Base-by-base conservation (phyloP, 306 rosid genomes). In the Mimosa bimucronata region DNA sequence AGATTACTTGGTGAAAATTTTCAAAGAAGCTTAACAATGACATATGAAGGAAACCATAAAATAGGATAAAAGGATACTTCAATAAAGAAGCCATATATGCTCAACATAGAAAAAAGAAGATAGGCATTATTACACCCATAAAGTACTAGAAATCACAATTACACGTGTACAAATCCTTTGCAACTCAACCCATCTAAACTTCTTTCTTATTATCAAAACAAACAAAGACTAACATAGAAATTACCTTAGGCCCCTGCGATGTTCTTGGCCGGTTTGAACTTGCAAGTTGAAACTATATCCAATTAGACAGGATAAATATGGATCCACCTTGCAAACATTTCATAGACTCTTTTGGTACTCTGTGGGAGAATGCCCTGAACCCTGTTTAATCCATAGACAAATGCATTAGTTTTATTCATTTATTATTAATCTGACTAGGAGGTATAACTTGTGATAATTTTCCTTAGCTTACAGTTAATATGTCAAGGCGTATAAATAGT, bases 311-410 rank as follows among this genome's bases (percentile, higher is more conserved):
- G 67, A 78, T 53, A 69, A 69, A 38, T 52, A 40, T 68, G 69
- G 45, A 68, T 53, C 76, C 60, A 68, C 6, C 75, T 67, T 53
- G 71, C 44, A 37, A 77, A 66, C 75, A 77, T 52, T 67, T 78
- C 15, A 14, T 23, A 38, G 68, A 53, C 38, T 77, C 19, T 66
- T 31, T 2, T 4, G 21, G 67, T 23, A 52, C 74, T 25, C 67
- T 25, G 57, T 48, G 3, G 66, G 44, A 38, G 68, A 78, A 53
- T 78, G 58, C 65, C 50, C 64, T 21, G 67, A 72, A 25, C 73
- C 73, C 64, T 76, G 53, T 76, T 67, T 9, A 25, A 25, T 9
- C 41, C 14, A 15, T n/a, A 29, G 6, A 40, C 29, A 62, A 5
- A 11, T 11, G 31, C 29, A 9, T 46, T 45, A 45, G 13, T 45